Percentiles rank a stretch among this genome's conserved stretches.
phyloP scores from a whole-genome alignment of 805 yeast species.

The Metschnikowia arizonensis region DNA sequence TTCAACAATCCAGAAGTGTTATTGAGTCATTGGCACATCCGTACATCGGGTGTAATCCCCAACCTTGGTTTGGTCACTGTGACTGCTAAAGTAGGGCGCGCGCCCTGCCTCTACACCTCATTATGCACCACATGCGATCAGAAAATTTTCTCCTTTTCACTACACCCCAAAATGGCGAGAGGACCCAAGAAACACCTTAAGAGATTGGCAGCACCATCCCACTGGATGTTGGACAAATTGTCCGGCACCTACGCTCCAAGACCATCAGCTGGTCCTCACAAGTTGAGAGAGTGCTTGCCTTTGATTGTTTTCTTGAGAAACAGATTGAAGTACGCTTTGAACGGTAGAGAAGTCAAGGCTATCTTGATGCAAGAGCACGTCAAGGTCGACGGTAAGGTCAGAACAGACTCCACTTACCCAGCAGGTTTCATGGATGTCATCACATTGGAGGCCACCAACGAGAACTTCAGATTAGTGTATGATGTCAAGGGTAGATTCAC shows the following conservation, averaged over 20 bases:
- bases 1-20: no score
- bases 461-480: conserved; percentile 96
- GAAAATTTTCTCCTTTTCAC: conserved; percentile 15
- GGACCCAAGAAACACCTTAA: conserved; percentile 51
- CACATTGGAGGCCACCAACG: conserved; percentile 31
- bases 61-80: neutral
- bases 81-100: conserved; percentile 7
- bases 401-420: conserved; percentile 32
- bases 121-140: neutral
- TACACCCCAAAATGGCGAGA: conserved; percentile 57
- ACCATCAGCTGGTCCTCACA: conserved; percentile 34
- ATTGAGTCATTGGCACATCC: no score
- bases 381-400: conserved; percentile 33
- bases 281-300: conserved; percentile 34
- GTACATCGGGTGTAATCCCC: no score
- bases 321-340: conserved; percentile 33
- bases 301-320: conserved; percentile 32
- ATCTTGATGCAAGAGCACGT: conserved; percentile 33
- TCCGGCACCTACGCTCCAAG: conserved; percentile 35
- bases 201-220: conserved; percentile 37
- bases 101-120: conserved; percentile 12
- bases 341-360: conserved; percentile 35
- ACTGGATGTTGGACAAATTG: conserved; percentile 38
- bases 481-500: conserved; percentile 99
- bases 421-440: conserved; percentile 33